phyloP scores from a whole-genome alignment of 2,329 filamentous ascomycete species.

The Rhinocladiella similis region DNA sequence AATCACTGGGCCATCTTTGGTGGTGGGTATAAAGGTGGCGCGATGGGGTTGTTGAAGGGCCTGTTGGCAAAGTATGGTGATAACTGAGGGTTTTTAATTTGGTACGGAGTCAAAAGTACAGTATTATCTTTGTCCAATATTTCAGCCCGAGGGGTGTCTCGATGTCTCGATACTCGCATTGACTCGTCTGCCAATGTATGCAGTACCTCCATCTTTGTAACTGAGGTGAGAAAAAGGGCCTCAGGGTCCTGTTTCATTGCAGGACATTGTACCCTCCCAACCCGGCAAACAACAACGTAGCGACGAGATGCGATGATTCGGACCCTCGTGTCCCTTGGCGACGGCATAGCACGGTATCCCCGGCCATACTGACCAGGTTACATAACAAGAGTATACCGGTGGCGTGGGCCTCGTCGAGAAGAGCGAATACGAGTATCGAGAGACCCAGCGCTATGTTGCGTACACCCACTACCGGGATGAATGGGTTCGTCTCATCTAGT shows the following conservation, averaged over 20 bases:
- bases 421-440: slow-evolving; percentile 2
- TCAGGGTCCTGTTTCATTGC: neutral
- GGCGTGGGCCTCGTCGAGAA: neutral
- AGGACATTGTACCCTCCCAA: slow-evolving; percentile 1
- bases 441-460: slow-evolving; percentile 5
- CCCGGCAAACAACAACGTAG: neutral
- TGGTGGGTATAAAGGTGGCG: slow-evolving; percentile 72
- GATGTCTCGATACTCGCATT: too few species aligned
- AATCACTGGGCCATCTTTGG: slow-evolving; percentile 89
- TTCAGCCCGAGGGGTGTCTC: too few species aligned
- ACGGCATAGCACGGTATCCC: slow-evolving; percentile 1
- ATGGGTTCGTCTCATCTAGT: slow-evolving; percentile 5
- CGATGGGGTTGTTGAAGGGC: slow-evolving; percentile 75
- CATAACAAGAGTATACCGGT: slow-evolving; percentile 4
- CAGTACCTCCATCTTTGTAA: too few species aligned
- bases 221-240: too few species aligned
- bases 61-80: slow-evolving; percentile 70
- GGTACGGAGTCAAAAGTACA: too few species aligned
- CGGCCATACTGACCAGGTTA: slow-evolving; percentile 7
- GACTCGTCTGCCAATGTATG: too few species aligned
- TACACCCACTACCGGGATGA: slow-evolving; percentile 5
- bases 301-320: neutral
- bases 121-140: too few species aligned
- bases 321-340: neutral
- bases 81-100: too few species aligned